Evolutionary conservation across 2,329 filamentous ascomycete genomes (phyloP).

Genomic region (Epichloe aotearoae): DNA sequence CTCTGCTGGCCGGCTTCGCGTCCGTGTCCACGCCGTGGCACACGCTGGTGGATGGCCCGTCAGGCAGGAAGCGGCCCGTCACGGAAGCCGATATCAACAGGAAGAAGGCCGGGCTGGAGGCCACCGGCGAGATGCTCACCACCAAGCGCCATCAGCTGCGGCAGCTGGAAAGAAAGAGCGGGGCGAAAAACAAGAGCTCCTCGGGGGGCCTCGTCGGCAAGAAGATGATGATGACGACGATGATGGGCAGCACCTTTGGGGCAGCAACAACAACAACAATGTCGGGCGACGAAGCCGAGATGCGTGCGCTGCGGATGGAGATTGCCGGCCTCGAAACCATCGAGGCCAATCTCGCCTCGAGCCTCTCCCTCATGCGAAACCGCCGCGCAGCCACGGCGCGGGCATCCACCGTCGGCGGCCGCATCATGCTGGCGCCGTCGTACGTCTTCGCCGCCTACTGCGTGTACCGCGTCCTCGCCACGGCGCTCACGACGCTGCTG

Average conservation of each 20-base stretch:
- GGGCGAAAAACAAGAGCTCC: slow-evolving; percentile 16
- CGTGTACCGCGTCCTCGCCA: slow-evolving; percentile 68
- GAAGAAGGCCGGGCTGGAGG: slow-evolving; percentile 66
- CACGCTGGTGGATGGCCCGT: slow-evolving; percentile 53
- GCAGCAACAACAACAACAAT: no score
- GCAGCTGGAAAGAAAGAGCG: slow-evolving; percentile 56
- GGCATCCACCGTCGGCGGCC: slow-evolving; percentile 53
- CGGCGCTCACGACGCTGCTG: slow-evolving; percentile 52
- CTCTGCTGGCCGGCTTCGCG: slow-evolving; percentile 75
- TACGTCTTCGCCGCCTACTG: slow-evolving; percentile 71
- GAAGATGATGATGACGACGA: slow-evolving; percentile 32
- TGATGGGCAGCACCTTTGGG: slow-evolving; percentile 32
- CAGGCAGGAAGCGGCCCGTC: slow-evolving; percentile 39
- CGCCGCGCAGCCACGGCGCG: slow-evolving; percentile 52
- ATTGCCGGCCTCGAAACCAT: slow-evolving; percentile 71
- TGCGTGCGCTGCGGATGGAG: slow-evolving; percentile 54
- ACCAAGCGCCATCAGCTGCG: slow-evolving; percentile 62
- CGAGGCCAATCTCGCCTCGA: slow-evolving; percentile 55
- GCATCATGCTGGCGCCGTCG: slow-evolving; percentile 45
- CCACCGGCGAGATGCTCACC: slow-evolving; percentile 65
- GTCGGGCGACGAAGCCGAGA: slow-evolving; percentile 44
- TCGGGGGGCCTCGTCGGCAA: slow-evolving; percentile 52
- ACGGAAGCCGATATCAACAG: slow-evolving; percentile 62
- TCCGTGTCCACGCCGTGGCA: slow-evolving; percentile 84
- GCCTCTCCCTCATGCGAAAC: slow-evolving; percentile 48